Base-by-base conservation (phyloP, 2,329 filamentous ascomycete genomes). In the Hortaea werneckii region DNA sequence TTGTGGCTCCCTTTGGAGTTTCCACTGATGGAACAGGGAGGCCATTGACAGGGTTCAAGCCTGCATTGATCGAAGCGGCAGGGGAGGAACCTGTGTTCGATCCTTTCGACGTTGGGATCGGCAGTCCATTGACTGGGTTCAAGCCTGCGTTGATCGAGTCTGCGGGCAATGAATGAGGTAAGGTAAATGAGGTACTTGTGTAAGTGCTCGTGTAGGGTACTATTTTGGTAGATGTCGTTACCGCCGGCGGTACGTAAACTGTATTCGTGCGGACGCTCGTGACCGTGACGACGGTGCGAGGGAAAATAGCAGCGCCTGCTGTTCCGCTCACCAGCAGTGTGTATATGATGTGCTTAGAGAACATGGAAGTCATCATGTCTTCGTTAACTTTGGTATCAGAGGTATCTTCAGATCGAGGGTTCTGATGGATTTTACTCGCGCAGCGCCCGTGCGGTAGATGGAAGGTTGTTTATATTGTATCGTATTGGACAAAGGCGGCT, bases 1-100 rank as follows among this genome's bases (percentile, higher is more conserved):
- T 35, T 35, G 32, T 9, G 32, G 9, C n/a, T n/a, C 32, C n/a
- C 4, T 9, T 9, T 20, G 40, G 9, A 9, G 9, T 40, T 10
- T n/a, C 13, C 37, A 40, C 26, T 7, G 8, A 20, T 8, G 38
- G 20, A 5, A 37, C 37, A 13, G 43, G 46, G 1, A 41, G 13
- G 30, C 46, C 44, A 37, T 46, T 49, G 46, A 46, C 44, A 5
- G 48, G 46, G 38, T 50, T 47, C 11, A 35, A 20, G 29, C 40
- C 46, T 20, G 20, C 20, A 20, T 20, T 20, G 20, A 20, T 20
- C 20, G 20, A 20, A 20, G 20, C 20, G 20, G 20, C 20, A 20
- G 20, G 20, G 4, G 20, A 26, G 46, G n/a, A n/a, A n/a, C n/a
- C 37, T 42, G 12, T 30, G 8, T 40, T 34, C 29, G 37, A 39